Evolutionary conservation across 2,329 filamentous ascomycete species (phyloP).

Genomic region (Diaporthe sp.): DNA sequence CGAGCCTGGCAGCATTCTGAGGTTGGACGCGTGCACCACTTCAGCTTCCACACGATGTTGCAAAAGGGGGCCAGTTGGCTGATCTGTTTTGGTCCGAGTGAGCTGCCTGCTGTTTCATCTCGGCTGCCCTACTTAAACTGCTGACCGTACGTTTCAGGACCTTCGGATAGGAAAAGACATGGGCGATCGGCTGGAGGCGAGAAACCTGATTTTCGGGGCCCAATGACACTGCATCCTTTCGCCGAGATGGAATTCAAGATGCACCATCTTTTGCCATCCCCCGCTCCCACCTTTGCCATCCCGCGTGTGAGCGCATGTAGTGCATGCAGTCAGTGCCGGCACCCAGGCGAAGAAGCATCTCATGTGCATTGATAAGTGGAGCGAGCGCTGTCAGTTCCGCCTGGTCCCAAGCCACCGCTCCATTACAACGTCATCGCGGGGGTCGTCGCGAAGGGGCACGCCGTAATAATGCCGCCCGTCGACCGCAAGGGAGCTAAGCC

Average conservation of each 20-base stretch:
- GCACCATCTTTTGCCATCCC: not conserved
- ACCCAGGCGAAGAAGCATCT: not conserved
- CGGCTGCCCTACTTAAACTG: slow-evolving; percentile 23
- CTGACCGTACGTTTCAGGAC: slow-evolving; percentile 32
- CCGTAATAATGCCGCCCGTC: slow-evolving; percentile 3
- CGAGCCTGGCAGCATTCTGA: not conserved
- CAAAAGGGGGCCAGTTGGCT: not conserved
- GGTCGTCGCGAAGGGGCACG: slow-evolving; percentile 9
- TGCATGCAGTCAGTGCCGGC: slow-evolving; percentile 9
- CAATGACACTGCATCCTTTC: not conserved
- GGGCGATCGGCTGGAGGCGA: slow-evolving; percentile 20
- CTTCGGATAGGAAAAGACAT: slow-evolving; percentile 23
- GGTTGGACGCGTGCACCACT: slow-evolving; percentile 14
- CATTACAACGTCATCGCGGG: slow-evolving; percentile 30
- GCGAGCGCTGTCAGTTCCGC: slow-evolving; percentile 1
- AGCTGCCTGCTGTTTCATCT: slow-evolving; percentile 33
- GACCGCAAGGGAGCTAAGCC: slow-evolving; percentile 2
- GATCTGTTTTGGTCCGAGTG: slow-evolving; percentile 16
- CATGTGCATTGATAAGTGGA: slow-evolving; percentile 15
- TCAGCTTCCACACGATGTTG: slow-evolving; percentile 14
- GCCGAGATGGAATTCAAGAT: slow-evolving; percentile 20
- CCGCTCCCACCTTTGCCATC: not conserved
- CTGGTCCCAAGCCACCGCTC: slow-evolving; percentile 10
- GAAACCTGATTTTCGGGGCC: slow-evolving; percentile 28
- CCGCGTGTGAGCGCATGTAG: not conserved